These are phyloP conservation scores for Drosera capensis DNA, from an alignment of 148 eudicot genomes.

Conservation along the genomic window DNA sequence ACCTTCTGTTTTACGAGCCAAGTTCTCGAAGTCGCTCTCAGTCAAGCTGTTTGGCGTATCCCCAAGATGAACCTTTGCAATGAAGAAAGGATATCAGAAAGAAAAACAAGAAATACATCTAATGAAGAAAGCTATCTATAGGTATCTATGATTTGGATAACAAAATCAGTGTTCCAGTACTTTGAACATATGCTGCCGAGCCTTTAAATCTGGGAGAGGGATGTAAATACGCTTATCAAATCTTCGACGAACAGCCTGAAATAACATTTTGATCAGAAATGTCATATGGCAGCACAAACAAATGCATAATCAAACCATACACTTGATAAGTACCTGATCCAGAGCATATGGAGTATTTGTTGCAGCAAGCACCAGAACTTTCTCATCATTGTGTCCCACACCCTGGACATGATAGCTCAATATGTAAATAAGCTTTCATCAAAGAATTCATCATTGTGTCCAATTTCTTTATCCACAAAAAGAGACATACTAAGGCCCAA, in stretches of 20 bases:
- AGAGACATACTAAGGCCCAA: neutral
- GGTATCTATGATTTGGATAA: neutral
- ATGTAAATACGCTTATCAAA: slow-evolving; percentile 97
- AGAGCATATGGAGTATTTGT: slow-evolving; percentile 96
- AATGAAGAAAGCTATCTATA: neutral
- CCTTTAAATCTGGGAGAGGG: slow-evolving; percentile 90
- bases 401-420: slow-evolving; percentile 30
- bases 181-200: slow-evolving; percentile 95
- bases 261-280: slow-evolving; percentile 6
- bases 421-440: no score
- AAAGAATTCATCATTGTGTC: slow-evolving; percentile 89
- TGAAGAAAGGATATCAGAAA: neutral
- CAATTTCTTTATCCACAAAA: slow-evolving; percentile 53
- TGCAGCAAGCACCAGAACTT: slow-evolving; percentile 94
- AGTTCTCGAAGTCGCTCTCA: slow-evolving; percentile 72
- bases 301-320: no score
- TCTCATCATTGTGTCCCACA: slow-evolving; percentile 90
- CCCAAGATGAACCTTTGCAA: slow-evolving; percentile 79
- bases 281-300: no score
- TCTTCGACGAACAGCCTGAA: slow-evolving; percentile 83
- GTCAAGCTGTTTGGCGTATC: slow-evolving; percentile 83
- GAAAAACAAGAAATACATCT: neutral
- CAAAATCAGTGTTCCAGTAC: slow-evolving; percentile 20
- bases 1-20: slow-evolving; percentile 76
- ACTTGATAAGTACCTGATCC: slow-evolving; percentile 59